Base-by-base conservation (phyloP, 225 moss, liverwort and hornwort species). In the Pseudisothecium myosuroides region DNA sequence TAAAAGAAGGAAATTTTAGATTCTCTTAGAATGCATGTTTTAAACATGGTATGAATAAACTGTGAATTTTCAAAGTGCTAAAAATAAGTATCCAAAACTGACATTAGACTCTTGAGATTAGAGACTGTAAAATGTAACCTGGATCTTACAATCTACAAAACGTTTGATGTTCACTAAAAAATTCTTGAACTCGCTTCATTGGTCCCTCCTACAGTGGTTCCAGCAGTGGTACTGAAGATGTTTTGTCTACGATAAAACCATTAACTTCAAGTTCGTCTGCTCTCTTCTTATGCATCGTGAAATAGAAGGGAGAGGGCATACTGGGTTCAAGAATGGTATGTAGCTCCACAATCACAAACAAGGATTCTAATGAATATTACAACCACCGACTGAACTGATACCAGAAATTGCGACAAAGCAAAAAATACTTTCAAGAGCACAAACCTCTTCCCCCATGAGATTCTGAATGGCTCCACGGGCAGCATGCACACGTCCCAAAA, bases 401-500 rank as follows among this genome's bases (percentile, higher is more conserved):
- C 43, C 50, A 36, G n/a, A 83, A 54, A 39, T 23, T 71, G 23
- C 62, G 79, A 65, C 39, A 71, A 73, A 67, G 80, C 9, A 19
- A 61, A 67, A 23, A 24, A 45, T 2, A 12, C 12, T 37, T 34
- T 68, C 65, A 82, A 45, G 83, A 60, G 63, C 65, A 91, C 91
- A 85, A 92, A 97, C 97, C 97, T 98, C 94, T 87, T 94, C 95
- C 23, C 94, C 95, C 96, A 95, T 96, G 36, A 97, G 93, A 73
- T 91, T 89, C 89, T 95, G 96, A 83, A 98, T 98, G 83, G 98
- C 97, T 89, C 97, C 97, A 58, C 94, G 94, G 34, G 98, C 97
- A 82, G 97, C 97, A 93, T 97, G 98, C 50, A 98, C 95, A 83
- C 97, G 95, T 88, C 97, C 98, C 72, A 98, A 81, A 65, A 98